Evolutionary conservation across 352 stramenopile species (phyloP).

Genomic region (Lagenidium sp.): DNA sequence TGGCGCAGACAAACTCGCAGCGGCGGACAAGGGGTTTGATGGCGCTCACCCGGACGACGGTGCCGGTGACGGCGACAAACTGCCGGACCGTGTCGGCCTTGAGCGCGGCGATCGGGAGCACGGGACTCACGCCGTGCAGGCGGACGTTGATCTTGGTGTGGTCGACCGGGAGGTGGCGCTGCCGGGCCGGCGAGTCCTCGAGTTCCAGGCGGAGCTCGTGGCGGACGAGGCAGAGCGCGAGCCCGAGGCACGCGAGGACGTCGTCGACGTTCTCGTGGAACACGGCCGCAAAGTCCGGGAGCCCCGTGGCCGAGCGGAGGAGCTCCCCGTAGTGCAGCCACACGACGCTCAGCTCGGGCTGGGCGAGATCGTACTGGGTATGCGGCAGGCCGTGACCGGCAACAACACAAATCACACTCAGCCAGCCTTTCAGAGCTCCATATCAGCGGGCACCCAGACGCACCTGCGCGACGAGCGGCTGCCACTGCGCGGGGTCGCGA

Average conservation of each 20-base stretch:
- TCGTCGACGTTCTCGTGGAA: constrained; percentile 20
- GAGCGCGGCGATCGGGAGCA: constrained; percentile 31
- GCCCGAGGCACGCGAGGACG: constrained; percentile 21
- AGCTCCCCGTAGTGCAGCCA: constrained; percentile 20
- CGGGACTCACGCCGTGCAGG: constrained; percentile 34
- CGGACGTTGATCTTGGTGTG: constrained; percentile 28
- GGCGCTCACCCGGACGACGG: constrained; percentile 46
- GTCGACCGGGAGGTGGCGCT: constrained; percentile 15
- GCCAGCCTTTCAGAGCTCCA: too few species aligned
- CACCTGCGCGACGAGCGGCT: constrained; percentile 17
- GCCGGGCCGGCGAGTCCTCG: constrained; percentile 16
- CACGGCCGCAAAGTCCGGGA: constrained; percentile 16
- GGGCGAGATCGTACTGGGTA: constrained; percentile 17
- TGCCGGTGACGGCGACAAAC: constrained; percentile 36
- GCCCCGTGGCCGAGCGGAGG: constrained; percentile 12
- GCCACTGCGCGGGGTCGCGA: constrained; percentile 14
- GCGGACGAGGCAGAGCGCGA: constrained; percentile 24
- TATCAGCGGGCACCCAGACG: constrained; percentile 4
- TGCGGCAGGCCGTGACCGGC: too few species aligned
- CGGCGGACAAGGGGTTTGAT: constrained; percentile 49
- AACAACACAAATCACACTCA: neutral
- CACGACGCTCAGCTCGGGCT: constrained; percentile 15
- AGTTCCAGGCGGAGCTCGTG: constrained; percentile 21
- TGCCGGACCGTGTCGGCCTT: constrained; percentile 40
- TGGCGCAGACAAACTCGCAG: constrained; percentile 54